These are phyloP conservation scores for Mortierella sp. DNA, from an alignment of 371 early-diverging fungal species.

Conservation along the genomic window DNA sequence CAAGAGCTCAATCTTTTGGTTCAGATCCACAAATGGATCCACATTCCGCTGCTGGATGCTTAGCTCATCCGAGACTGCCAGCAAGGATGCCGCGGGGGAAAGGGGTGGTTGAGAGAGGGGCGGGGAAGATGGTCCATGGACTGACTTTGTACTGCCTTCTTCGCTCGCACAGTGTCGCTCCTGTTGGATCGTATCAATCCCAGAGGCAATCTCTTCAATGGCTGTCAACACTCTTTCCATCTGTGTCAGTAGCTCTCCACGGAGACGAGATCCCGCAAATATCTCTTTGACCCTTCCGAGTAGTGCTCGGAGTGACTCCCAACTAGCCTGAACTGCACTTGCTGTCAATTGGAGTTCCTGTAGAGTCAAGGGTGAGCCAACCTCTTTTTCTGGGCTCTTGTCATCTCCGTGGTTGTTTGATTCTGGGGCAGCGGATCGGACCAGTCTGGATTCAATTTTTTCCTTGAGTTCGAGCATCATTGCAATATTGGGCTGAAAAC, in stretches of 20 bases:
- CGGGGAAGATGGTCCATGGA: constrained; percentile 19
- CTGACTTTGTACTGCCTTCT: constrained; percentile 2
- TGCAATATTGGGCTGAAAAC: constrained; percentile 61
- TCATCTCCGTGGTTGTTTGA: not conserved
- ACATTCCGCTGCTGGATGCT: constrained; percentile 13
- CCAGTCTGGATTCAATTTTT: constrained; percentile 41
- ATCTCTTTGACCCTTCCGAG: constrained; percentile 49
- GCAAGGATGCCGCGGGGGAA: not conserved
- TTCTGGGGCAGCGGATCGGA: not conserved
- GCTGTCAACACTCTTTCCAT: constrained; percentile 53
- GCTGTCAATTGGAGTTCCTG: constrained; percentile 28
- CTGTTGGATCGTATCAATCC: constrained; percentile 46
- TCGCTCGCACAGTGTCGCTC: constrained; percentile 25
- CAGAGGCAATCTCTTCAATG: constrained; percentile 51
- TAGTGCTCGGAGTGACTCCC: constrained; percentile 43
- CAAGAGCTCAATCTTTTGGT: constrained; percentile 60
- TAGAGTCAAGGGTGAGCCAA: constrained; percentile 9
- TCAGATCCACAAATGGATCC: constrained; percentile 58
- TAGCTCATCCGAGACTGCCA: too few relatives aligned
- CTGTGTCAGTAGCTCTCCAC: constrained; percentile 50
- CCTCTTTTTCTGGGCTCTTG: not conserved
- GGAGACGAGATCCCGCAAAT: constrained; percentile 38
- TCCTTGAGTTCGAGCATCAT: constrained; percentile 57
- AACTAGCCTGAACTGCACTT: constrained; percentile 34
- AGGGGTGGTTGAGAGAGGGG: constrained; percentile 21